phyloP scores from a whole-genome alignment of 352 stramenopile species.

The Phytophthora pluvialis region DNA sequence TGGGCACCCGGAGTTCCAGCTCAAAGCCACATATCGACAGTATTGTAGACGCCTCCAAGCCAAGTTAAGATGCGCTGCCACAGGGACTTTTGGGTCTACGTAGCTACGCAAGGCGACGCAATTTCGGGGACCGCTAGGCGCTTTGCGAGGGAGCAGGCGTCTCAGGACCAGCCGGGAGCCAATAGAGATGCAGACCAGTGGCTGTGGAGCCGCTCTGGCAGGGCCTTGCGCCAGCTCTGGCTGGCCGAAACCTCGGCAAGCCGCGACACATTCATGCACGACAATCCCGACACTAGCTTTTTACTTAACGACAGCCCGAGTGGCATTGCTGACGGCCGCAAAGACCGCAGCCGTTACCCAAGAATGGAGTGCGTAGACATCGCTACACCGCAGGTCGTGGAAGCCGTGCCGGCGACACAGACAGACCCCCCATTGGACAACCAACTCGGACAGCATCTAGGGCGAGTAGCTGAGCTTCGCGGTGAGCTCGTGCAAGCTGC shows the following conservation, averaged over 20 bases:
- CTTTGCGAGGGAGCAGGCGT: background rate
- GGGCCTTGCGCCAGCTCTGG: background rate
- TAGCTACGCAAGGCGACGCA: too few relatives aligned
- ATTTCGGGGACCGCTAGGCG: background rate
- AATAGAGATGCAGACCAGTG: conserved; percentile 3
- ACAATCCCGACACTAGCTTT: background rate
- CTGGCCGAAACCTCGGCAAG: background rate
- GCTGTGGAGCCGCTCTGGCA: background rate
- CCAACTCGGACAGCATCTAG: background rate
- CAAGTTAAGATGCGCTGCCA: too few relatives aligned
- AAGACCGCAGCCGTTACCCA: conserved; percentile 4
- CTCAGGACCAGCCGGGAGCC: conserved; percentile 1
- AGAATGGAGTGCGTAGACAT: conserved; percentile 6
- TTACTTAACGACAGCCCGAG: background rate
- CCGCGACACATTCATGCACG: background rate
- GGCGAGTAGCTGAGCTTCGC: background rate
- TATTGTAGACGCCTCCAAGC: too few relatives aligned
- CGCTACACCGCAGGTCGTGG: background rate
- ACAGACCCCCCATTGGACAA: background rate
- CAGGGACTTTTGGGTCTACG: too few relatives aligned
- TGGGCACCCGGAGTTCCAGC: too few relatives aligned
- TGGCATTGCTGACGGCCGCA: background rate
- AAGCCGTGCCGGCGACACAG: background rate
- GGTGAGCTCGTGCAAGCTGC: background rate
- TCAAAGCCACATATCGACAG: too few relatives aligned